Percentiles rank a stretch among this genome's conserved stretches.
Conservation (phyloP, 768 basidiomycete species). For the Mycena alexandri region DNA sequence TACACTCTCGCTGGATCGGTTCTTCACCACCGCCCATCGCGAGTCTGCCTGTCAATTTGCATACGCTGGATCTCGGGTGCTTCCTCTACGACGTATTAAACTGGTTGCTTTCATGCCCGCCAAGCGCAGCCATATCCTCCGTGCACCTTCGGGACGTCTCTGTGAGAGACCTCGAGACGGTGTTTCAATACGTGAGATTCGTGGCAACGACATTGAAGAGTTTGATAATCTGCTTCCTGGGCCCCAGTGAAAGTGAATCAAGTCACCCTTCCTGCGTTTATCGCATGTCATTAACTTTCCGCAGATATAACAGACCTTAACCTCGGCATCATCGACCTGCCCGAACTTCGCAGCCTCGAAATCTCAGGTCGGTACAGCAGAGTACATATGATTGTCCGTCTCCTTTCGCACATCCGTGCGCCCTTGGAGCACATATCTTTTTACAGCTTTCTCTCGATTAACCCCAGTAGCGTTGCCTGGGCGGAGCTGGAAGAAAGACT, state of each 20-base stretch:
- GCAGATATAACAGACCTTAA: conserved; percentile 6
- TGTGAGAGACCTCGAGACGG: conserved; percentile 14
- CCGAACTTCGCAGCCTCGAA: conserved; percentile 13
- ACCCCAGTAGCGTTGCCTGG: conserved; percentile 13
- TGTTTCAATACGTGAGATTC: conserved; percentile 20
- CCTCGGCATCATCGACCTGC: conserved; percentile 11
- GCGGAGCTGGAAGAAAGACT: conserved; percentile 7
- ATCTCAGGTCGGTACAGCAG: conserved; percentile 10
- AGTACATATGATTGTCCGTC: conserved; percentile 20
- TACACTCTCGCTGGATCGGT: conserved; percentile 31
- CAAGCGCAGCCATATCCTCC: conserved; percentile 19
- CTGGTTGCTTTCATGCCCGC: conserved; percentile 32
- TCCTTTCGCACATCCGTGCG: conserved; percentile 7
- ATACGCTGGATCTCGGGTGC: conserved; percentile 31
- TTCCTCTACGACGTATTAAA: conserved; percentile 27
- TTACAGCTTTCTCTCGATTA: conserved; percentile 5
- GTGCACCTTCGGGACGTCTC: conserved; percentile 28
- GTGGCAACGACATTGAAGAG: conserved; percentile 15
- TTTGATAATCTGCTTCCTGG: conserved; percentile 28
- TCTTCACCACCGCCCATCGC: conserved; percentile 9
- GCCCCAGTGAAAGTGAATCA: conserved; percentile 26
- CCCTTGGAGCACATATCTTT: conserved; percentile 24
- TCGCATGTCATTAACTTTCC: background rate
- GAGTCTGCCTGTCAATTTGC: conserved; percentile 27
- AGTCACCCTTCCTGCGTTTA: background rate